These are phyloP conservation scores for Elongisporangium senticosum DNA, from an alignment of 352 stramenopile genomes.

Conservation along the genomic window DNA sequence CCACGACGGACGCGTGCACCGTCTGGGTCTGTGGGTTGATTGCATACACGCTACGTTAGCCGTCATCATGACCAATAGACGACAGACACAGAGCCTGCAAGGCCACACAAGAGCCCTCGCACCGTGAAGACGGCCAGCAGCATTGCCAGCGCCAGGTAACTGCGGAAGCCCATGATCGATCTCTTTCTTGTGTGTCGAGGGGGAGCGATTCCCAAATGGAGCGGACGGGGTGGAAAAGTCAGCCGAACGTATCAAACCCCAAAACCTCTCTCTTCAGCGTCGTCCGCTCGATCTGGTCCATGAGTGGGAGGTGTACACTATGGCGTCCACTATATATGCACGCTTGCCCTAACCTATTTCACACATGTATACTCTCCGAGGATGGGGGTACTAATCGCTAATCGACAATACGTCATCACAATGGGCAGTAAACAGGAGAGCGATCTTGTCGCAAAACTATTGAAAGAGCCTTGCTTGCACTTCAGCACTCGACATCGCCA, in stretches of 20 bases:
- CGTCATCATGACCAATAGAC: background rate
- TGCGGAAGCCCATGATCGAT: slow-evolving; percentile 19
- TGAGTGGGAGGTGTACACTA: background rate
- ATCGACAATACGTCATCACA: background rate
- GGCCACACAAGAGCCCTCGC: background rate
- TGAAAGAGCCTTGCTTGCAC: too few species aligned
- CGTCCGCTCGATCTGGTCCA: background rate
- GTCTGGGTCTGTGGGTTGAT: slow-evolving; percentile 9
- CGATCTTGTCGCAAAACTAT: background rate
- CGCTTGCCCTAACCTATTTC: background rate
- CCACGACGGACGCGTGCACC: slow-evolving; percentile 17
- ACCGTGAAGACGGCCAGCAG: slow-evolving; percentile 19
- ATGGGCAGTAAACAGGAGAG: background rate
- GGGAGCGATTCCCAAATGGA: background rate
- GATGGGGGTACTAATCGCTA: background rate
- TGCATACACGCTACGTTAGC: slow-evolving; percentile 1
- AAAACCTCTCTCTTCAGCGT: background rate
- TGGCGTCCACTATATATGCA: background rate
- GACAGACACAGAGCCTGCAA: background rate
- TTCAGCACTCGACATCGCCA: background rate
- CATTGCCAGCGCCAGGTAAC: background rate
- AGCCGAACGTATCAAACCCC: background rate
- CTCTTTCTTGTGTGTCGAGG: background rate
- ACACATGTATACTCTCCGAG: background rate
- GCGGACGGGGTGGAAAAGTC: background rate